Conservation (phyloP, 768 basidiomycete species). For the Mycena leptocephala region DNA sequence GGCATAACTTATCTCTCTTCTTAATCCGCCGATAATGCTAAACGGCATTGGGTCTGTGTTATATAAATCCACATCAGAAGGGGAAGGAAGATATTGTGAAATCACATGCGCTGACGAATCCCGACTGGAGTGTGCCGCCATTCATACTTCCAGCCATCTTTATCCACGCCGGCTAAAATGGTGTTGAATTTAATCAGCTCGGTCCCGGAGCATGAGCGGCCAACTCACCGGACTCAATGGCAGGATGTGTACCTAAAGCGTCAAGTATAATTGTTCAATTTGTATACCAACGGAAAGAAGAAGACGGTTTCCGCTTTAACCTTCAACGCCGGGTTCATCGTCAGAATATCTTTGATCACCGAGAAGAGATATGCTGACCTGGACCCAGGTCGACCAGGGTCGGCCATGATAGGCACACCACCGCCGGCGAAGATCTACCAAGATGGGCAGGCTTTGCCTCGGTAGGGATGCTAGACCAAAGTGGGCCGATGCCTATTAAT, state of each 20-base stretch:
- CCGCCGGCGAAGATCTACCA: no score
- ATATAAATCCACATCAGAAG: no score
- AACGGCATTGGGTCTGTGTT: constrained; percentile 81
- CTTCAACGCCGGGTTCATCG: constrained; percentile 63
- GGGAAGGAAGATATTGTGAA: no score
- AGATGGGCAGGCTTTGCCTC: no score
- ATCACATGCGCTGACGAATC: constrained; percentile 55
- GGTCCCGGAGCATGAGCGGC: neutral
- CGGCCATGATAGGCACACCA: no score
- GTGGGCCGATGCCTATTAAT: no score
- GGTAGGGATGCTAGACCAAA: no score
- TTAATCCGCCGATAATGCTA: no score
- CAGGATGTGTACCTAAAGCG: constrained; percentile 62
- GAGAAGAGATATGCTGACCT: no score
- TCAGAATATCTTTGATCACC: no score
- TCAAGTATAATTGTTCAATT: constrained; percentile 17
- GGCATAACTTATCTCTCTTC: no score
- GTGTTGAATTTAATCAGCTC: neutral
- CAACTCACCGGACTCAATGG: constrained; percentile 83
- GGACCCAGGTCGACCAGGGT: no score
- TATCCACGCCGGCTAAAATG: constrained; percentile 91
- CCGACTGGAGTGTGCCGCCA: constrained; percentile 67
- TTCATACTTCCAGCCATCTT: constrained; percentile 78
- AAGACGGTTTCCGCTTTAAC: constrained; percentile 36
- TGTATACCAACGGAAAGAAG: neutral